These are phyloP conservation scores for Fusarium bulbicola DNA, from an alignment of 2,329 filamentous ascomycete species.

Conservation along the genomic window DNA sequence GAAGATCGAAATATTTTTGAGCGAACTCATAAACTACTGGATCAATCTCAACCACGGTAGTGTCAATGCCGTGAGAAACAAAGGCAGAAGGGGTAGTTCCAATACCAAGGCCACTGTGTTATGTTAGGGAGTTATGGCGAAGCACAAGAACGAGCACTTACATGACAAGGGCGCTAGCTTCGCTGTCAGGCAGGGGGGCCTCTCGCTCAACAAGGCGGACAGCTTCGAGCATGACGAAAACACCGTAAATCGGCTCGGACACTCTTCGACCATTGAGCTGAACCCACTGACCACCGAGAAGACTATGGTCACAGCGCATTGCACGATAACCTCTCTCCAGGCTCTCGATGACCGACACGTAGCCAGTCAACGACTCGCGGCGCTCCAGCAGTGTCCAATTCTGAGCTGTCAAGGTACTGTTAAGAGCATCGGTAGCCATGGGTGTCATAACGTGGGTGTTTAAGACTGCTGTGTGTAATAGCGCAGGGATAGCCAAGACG, in stretches of 20 bases:
- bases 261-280: conserved; percentile 63
- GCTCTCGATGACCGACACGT: conserved; percentile 89
- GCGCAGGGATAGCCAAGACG: conserved; percentile 73
- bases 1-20: conserved; percentile 81
- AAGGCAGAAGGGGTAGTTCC: conserved; percentile 90
- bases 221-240: conserved; percentile 96
- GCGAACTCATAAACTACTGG: conserved; percentile 88
- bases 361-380: conserved; percentile 87
- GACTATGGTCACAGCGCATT: conserved; percentile 91
- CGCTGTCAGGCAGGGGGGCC: conserved; percentile 63
- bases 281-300: conserved; percentile 93
- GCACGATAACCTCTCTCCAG: conserved; percentile 75
- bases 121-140: conserved; percentile 7
- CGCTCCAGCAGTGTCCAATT: conserved; percentile 83
- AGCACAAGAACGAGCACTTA: conserved; percentile 55
- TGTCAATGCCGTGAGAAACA: conserved; percentile 87
- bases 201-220: conserved; percentile 78
- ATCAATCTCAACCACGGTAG: conserved; percentile 94
- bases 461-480: conserved; percentile 74
- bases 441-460: conserved; percentile 79
- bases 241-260: conserved; percentile 89
- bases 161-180: conserved; percentile 87
- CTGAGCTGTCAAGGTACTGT: conserved; percentile 69
- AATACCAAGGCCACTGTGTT: conserved; percentile 81
- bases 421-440: conserved; percentile 68